Base-by-base conservation (phyloP, 257 asterid species). In the Linderniella brevidens region DNA sequence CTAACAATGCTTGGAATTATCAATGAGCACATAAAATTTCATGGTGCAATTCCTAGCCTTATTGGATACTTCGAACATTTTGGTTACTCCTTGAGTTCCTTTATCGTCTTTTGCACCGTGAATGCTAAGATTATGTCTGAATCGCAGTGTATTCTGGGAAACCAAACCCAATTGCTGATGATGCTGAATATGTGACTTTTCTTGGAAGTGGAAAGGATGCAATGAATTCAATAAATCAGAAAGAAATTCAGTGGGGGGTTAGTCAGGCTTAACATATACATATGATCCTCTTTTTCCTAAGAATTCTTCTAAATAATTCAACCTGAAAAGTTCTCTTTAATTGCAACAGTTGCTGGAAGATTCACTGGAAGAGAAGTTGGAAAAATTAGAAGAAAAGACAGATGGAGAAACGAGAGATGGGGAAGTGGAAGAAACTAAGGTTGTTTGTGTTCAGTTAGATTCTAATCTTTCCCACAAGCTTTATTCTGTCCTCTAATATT, bases 191-290 rank as follows among this genome's bases (percentile, higher is more conserved):
- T 64, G 85, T 90, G 41, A 65, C 96, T n/a, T 78, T 85, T 50
- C 61, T 71, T 52, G 96, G 94, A 47, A 68, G 80, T 63, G 94
- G 79, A 59, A 87, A 74, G 61, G 93, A 85, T 56, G 72, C 92
- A 55, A 83, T 92, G 54, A 75, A 79, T 69, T 58, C 79, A 64
- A 68, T 79, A 65, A 90, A 90, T 73, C 96, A 69, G 79, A 90
- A 75, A 62, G 98, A 90, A 68, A 70, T 90, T 46, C 96, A 71
- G 51, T 90, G 98, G 98, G 96, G 96, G 79, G 97, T 86, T 57
- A 71, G 97, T 72, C 54, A 19, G 47, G 46, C 5, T 13, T 13
- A 8, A 36, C 17, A 25, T 25, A 25, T 25, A 25, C 32, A 25
- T 6, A 2, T 25, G 32, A 25, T 25, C 32, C 32, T 25, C 32